phyloP scores from a whole-genome alignment of 176 grass and related monocot species.

The Chrysopogon serrulatus region DNA sequence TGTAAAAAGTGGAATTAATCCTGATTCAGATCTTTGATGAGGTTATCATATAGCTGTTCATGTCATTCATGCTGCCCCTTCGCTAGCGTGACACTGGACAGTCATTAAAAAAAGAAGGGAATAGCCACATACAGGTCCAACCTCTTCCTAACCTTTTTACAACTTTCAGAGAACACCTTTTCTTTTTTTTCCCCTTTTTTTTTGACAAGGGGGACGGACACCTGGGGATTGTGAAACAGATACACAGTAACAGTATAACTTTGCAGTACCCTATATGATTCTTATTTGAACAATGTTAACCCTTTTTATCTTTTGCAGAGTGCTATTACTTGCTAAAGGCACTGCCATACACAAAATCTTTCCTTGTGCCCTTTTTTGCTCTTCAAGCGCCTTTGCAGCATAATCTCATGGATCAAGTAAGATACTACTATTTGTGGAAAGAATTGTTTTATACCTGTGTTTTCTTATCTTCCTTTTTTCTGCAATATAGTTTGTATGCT shows the following conservation, averaged over 20 bases:
- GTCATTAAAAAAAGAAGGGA: neutral
- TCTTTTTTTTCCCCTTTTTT: too few species aligned
- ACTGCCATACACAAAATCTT: slow-evolving; percentile 87
- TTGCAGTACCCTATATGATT: neutral
- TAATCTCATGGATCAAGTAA: slow-evolving; percentile 98
- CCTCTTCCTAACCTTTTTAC: neutral
- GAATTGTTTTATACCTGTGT: neutral
- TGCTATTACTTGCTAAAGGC: slow-evolving; percentile 79
- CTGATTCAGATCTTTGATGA: neutral
- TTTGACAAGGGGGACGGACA: too few species aligned
- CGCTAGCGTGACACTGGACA: neutral
- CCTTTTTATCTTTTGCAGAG: slow-evolving; percentile 47
- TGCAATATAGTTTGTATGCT: neutral
- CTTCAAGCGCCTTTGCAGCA: slow-evolving; percentile 67
- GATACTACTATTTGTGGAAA: slow-evolving; percentile 14
- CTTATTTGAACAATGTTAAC: neutral
- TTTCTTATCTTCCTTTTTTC: slow-evolving; percentile 11
- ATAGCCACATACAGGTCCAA: neutral
- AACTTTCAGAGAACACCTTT: neutral
- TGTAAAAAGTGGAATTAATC: neutral
- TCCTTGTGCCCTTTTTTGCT: slow-evolving; percentile 88
- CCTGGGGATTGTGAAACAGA: neutral
- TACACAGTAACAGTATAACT: neutral
- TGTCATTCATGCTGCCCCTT: neutral
- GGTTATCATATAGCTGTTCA: neutral